A percentile compares a stretch with the other conserved stretches of the same genome.
Evolutionary conservation across 2,329 filamentous ascomycete species (phyloP).

Genomic region (Fusarium siculi): DNA sequence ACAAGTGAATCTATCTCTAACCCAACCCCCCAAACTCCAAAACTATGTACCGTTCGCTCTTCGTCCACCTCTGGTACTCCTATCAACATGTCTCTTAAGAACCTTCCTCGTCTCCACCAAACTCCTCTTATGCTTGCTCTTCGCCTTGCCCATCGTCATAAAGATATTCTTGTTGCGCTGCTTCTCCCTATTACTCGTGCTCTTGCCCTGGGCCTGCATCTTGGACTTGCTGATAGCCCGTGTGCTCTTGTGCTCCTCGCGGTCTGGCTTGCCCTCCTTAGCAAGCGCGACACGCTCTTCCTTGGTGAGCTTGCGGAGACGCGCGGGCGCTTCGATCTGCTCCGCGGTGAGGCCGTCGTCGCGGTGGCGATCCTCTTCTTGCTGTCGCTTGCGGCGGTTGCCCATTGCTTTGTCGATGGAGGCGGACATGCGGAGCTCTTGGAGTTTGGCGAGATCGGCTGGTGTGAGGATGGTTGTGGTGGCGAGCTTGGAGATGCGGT

Average conservation of each 20-base stretch:
- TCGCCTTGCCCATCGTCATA: slow-evolving; percentile 97
- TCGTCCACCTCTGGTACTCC: slow-evolving; percentile 85
- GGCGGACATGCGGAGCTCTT: slow-evolving; percentile 82
- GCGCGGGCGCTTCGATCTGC: slow-evolving; percentile 88
- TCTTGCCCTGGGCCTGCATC: slow-evolving; percentile 91
- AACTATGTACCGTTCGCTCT: slow-evolving; percentile 71
- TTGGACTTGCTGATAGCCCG: slow-evolving; percentile 86
- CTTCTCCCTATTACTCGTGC: slow-evolving; percentile 97
- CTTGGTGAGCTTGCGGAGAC: slow-evolving; percentile 84
- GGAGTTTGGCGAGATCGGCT: slow-evolving; percentile 93
- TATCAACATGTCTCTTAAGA: slow-evolving; percentile 81
- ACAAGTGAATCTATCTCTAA: slow-evolving; percentile 24
- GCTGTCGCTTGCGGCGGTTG: slow-evolving; percentile 56
- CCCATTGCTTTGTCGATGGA: slow-evolving; percentile 73
- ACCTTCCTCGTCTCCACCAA: slow-evolving; percentile 85
- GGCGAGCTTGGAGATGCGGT: slow-evolving; percentile 78
- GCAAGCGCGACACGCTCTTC: slow-evolving; percentile 89
- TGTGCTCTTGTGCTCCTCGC: slow-evolving; percentile 85
- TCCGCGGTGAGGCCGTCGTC: slow-evolving; percentile 92
- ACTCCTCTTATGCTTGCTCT: slow-evolving; percentile 94
- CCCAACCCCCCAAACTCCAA: not conserved
- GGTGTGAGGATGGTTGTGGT: slow-evolving; percentile 94
- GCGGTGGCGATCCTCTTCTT: slow-evolving; percentile 70
- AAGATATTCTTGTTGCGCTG: slow-evolving; percentile 97
- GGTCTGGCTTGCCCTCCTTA: slow-evolving; percentile 81